A percentile compares a stretch with the other conserved stretches of the same genome.
phyloP scores from a whole-genome alignment of 805 yeast genomes.

The Kodamaea kaohsiungensis region DNA sequence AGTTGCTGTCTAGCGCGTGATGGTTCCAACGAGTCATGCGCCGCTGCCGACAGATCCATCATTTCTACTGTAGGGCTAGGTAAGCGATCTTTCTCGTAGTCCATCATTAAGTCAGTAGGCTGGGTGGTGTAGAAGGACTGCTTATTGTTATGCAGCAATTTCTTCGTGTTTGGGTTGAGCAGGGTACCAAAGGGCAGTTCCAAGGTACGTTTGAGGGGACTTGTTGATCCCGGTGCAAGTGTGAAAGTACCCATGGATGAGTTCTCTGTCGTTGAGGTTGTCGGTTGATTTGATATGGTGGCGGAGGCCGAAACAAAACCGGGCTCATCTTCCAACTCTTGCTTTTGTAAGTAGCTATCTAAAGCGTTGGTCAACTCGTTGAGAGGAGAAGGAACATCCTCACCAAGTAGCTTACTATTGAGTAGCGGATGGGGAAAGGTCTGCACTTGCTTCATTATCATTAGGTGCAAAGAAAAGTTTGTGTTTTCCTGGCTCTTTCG shows the following conservation, averaged over 20 bases:
- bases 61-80: constrained; percentile 16
- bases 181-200: constrained; percentile 8
- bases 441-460: constrained; percentile 1
- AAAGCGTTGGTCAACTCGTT: constrained; percentile 1
- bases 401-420: background rate
- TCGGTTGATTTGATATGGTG: background rate
- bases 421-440: constrained; percentile 2
- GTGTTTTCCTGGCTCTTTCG: background rate
- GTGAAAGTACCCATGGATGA: constrained; percentile 7
- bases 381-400: background rate
- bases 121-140: constrained; percentile 15
- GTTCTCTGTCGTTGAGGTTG: constrained; percentile 1
- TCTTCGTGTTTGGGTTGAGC: constrained; percentile 1
- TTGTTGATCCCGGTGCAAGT: constrained; percentile 5
- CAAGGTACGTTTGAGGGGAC: constrained; percentile 9
- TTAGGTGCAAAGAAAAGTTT: background rate
- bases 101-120: constrained; percentile 9
- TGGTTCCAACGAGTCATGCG: background rate
- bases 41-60: background rate
- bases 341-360: constrained; percentile 1
- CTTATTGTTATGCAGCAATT: constrained; percentile 9
- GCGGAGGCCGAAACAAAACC: background rate
- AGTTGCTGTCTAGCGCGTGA: background rate
- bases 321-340: background rate
- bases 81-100: constrained; percentile 11